Base-by-base conservation (phyloP, 1,284 basidiomycete genomes). In the Trichosporon sp. region DNA sequence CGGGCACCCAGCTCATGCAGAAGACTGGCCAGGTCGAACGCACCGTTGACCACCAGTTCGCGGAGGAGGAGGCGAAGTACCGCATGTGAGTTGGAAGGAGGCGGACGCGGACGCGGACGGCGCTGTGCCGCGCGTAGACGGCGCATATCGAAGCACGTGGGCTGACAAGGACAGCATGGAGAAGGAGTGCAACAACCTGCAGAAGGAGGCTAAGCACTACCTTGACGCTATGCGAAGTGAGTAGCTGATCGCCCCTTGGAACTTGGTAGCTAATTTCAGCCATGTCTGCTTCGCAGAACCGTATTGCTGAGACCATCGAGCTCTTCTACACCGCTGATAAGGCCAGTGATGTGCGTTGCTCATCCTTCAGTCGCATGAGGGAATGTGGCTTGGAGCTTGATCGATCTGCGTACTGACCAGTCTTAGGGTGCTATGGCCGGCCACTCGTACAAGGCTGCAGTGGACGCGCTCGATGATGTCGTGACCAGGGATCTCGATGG, bases 21-120 rank as follows among this genome's bases (percentile, higher is more conserved):
- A 95, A 95, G 87, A 97, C 95, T 1, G 95, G 95, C 65, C 94
- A 98, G 81, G 91, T 99, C 64, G 95, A 99, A 78, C 85, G 92
- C 32, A 99, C 95, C 0, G 86, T 97, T 29, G 95, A 99, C 81
- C 84, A 90, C 63, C 94, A 97, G 76, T 99, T 97, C 78, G 85
- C 89, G 32, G 90, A 95, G 65, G 93, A 97, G 80, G 92, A 96
- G 78, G 86, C 87, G 58, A 92, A 92, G 77, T 99, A 89, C 84
- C 87, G 88, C 81, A 86, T 85, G 89, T 94, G 82, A 78, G 93
- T 85, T n/a, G n/a, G 10, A 14, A n/a, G n/a, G 16, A 19, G 23
- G 19, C 32, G 31, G 32, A 5, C 40, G 23, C 21, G 46, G 11
- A n/a, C 33, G 34, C 9, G 16, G 61, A 23, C 27, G 54, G 52